Evolutionary conservation across 2,329 filamentous ascomycete genomes (phyloP), one percentile per base, ranked within the genome.

Genomic region (Mycocentrospora acerina): DNA sequence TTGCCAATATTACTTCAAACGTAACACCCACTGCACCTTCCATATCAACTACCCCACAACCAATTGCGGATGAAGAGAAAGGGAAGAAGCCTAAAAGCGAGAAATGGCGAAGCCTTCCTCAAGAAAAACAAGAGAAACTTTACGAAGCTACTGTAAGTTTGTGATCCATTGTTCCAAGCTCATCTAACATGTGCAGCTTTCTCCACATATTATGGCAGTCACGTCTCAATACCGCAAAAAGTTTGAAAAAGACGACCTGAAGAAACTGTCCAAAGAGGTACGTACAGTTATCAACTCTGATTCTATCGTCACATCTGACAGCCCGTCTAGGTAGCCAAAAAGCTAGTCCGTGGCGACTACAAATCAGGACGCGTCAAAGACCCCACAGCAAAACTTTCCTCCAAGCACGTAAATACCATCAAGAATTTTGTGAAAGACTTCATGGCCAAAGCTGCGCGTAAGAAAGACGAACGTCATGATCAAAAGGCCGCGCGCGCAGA

Each of bases 41-140:
- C 12, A 78, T 80, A 2, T 79, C 82, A 0, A 80, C 80, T 11
- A 88, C 86, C 1, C 84, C 86, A 1, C 80, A 83, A 43, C 75
- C 80, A 9, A 71, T 74, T 3, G 78, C 69, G 15, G 74, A 75
- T 29, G 75, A 76, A 32, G 75, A 74, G 53, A 76, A 73, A 58
- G 75, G 75, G 5, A 83, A 80, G 53, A 76, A 53, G 29, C 46
- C 58, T 0, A 55, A 53, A 27, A 59, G 77, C 55, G 84, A 88
- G 32, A 87, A 85, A 62, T 90, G 86, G 86, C 78, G 81, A 38
- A 78, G 76, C 42, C 65, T 84, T 22, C 75, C 84, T 2, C 65
- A 82, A 52, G 90, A 96, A 51, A 96, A 96, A 70, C 88, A 93
- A 69, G 94, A 90, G 80, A 95, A 89, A 72, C 77, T 95, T 2